Evolutionary conservation across 2,329 filamentous ascomycete genomes (phyloP), one percentile per base, ranked within the genome.

Genomic region (Ambrosiella xylebori): DNA sequence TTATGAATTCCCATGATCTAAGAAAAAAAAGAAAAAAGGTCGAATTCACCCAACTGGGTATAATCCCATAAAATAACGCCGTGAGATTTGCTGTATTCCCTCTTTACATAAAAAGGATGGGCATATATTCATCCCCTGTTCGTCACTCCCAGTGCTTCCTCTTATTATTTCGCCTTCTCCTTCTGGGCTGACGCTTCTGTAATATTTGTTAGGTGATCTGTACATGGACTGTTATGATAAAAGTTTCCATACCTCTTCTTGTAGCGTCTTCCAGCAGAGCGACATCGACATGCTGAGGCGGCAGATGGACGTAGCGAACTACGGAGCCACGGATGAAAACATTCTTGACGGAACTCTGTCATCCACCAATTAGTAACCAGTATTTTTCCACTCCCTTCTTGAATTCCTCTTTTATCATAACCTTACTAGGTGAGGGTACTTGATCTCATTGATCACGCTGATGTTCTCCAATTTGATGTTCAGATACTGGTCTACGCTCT

Each of bases 391-490:
- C 11, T 36, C 39, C 7, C 13, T 39, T 39, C 35, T 4, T 44
- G 17, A 36, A 40, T 12, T 36, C 5, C 35, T 36, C 38, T 17
- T 8, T 17, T 38, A 38, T 19, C 13, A 36, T 27, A 37, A 6
- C 67, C 75, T 57, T 66, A 91, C 87, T 70, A 98, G 73, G 71
- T 98, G 93, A 55, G 93, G 93, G 69, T 96, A 97, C 71, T 90
- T 89, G 67, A 93, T 74, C 73, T 97, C 88, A 64, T 98, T 90
- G 35, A 95, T 79, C 38, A 97, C 91, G 62, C 84, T 79, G 61
- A 97, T 94, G 67, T 96, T 88, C 68, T 98, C 93, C 55, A 98
- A 81, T 76, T 97, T 97, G 74, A 98, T 96, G 74, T 98, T 98
- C 68, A 98, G 81, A 73, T 95, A 98, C 75, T 97, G 93, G 70